Evolutionary conservation across 106 monocot genomes (phyloP).

Genomic region (Allium fistulosum): DNA sequence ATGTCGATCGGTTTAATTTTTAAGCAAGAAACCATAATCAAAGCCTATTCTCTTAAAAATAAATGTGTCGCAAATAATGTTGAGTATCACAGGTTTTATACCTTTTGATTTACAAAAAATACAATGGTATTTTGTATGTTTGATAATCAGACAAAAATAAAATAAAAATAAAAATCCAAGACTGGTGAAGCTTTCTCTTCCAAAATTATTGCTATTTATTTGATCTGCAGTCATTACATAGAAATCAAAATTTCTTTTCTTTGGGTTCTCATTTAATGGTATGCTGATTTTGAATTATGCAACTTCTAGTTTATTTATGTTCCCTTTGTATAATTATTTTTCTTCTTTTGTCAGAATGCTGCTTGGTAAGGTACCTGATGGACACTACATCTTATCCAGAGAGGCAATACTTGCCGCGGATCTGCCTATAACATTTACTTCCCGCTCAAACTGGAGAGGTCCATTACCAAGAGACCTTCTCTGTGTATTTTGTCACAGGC

Average conservation of each 20-base stretch:
- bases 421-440: constrained; percentile 53
- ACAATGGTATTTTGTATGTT: too few relatives aligned
- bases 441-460: constrained; percentile 79
- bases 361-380: constrained; percentile 66
- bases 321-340: background rate
- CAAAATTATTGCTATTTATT: background rate
- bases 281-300: background rate
- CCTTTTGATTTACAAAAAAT: too few relatives aligned
- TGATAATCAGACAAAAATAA: too few relatives aligned
- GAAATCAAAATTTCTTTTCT: background rate
- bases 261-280: background rate
- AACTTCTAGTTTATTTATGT: background rate
- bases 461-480: constrained; percentile 65
- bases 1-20: too few relatives aligned
- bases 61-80: too few relatives aligned
- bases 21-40: too few relatives aligned
- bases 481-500: constrained; percentile 65
- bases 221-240: background rate
- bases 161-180: too few relatives aligned
- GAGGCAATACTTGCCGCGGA: constrained; percentile 73
- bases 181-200: too few relatives aligned
- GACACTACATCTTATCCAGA: constrained; percentile 69
- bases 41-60: too few relatives aligned
- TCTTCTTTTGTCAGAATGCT: constrained; percentile 49
- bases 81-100: too few relatives aligned